Conservation (phyloP, 2,329 filamentous ascomycete species). For the Sporothrix phasma region DNA sequence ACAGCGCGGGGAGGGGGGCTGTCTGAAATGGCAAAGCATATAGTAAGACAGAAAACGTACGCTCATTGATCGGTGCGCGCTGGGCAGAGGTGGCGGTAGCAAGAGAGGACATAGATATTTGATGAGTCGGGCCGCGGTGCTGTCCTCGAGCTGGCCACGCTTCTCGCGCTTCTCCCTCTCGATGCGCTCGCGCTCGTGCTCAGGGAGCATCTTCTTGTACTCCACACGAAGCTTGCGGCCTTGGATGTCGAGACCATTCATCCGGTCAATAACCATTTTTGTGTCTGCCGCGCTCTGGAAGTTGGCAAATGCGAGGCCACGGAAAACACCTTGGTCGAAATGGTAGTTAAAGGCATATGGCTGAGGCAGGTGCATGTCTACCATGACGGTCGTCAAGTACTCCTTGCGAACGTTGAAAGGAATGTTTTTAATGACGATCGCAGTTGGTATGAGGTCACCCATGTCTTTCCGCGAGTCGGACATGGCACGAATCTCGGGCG, state of each 20-base stretch:
- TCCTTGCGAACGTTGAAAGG: constrained; percentile 98
- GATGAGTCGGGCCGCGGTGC: constrained; percentile 76
- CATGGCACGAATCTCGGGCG: constrained; percentile 31
- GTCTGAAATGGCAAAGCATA: no score
- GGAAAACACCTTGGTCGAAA: constrained; percentile 95
- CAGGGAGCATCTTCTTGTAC: constrained; percentile 98
- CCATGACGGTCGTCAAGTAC: constrained; percentile 86
- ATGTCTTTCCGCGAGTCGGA: constrained; percentile 40
- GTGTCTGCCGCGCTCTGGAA: constrained; percentile 95
- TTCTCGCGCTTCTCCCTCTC: constrained; percentile 95
- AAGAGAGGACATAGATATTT: constrained; percentile 77
- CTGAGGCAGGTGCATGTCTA: constrained; percentile 82
- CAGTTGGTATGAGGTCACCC: constrained; percentile 92
- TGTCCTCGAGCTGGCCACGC: constrained; percentile 95
- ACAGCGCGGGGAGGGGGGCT: no score
- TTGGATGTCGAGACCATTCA: constrained; percentile 94
- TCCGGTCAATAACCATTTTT: constrained; percentile 76
- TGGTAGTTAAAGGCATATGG: constrained; percentile 99
- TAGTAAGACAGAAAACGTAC: neutral
- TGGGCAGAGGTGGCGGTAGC: constrained; percentile 15
- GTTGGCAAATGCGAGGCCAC: constrained; percentile 93
- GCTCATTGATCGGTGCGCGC: constrained; percentile 5
- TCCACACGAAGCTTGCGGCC: constrained; percentile 91
- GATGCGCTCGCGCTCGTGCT: constrained; percentile 88
- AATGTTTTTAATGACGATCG: constrained; percentile 99